A percentile compares a stretch with the other conserved stretches of the same genome.
These are phyloP conservation scores for Aspergillus tanneri DNA, from an alignment of 2,329 filamentous ascomycete species.

Conservation along the genomic window DNA sequence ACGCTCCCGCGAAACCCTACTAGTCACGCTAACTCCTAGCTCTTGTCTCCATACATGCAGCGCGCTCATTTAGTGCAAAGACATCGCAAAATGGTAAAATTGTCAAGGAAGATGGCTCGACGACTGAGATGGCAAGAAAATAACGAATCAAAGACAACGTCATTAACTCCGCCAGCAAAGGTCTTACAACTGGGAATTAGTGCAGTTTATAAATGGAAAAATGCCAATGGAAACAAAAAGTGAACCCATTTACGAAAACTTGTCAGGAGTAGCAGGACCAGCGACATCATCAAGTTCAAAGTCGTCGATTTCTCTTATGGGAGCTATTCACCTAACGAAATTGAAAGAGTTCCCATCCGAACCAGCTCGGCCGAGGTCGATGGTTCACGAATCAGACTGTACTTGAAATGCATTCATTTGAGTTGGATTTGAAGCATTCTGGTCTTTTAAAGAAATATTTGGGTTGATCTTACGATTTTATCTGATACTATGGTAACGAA, in stretches of 20 bases:
- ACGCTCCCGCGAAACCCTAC: conserved; percentile 64
- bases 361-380: conserved; percentile 10
- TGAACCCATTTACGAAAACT: conserved; percentile 55
- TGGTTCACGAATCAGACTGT: conserved; percentile 4
- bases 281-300: conserved; percentile 40
- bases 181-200: conserved; percentile 69
- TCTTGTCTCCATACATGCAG: conserved; percentile 68
- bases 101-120: conserved; percentile 64
- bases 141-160: conserved; percentile 63
- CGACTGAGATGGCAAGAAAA: conserved; percentile 61
- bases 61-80: conserved; percentile 65
- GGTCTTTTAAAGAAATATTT: too few relatives aligned
- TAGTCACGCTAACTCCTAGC: conserved; percentile 66
- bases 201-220: conserved; percentile 66
- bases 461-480: too few relatives aligned
- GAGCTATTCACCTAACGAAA: conserved; percentile 32
- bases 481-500: too few relatives aligned
- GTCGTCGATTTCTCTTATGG: conserved; percentile 21
- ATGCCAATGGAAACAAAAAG: conserved; percentile 62
- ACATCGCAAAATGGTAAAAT: conserved; percentile 58
- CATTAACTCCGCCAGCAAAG: conserved; percentile 64
- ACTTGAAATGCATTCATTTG: conserved; percentile 2
- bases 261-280: conserved; percentile 44
- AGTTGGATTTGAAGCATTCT: background rate
- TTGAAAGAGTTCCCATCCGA: conserved; percentile 22